Conservation (phyloP, 805 yeast species). For the Hanseniaspora valbyensis region DNA sequence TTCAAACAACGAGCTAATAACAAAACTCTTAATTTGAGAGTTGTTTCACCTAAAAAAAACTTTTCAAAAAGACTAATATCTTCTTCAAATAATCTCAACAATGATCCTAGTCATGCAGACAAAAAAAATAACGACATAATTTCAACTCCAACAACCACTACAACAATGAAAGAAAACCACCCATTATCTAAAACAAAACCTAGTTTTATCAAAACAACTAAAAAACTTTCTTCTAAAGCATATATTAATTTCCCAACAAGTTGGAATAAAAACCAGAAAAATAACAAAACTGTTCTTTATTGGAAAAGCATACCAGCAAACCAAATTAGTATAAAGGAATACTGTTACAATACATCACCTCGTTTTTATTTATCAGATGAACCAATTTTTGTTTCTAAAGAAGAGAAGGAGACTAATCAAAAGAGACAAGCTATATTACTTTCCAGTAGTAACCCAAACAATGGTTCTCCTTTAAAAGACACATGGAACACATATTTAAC, state of each 20-base stretch:
- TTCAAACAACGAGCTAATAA: not conserved
- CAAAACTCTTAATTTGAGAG: not conserved
- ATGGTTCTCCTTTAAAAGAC: not conserved
- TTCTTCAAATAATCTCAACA: not conserved
- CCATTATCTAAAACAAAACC: not conserved
- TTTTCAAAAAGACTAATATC: not conserved
- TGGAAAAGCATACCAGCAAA: not conserved
- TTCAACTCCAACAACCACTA: not conserved
- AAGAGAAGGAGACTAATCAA: not conserved
- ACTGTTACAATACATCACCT: not conserved
- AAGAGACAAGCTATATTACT: not conserved
- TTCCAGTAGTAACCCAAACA: not conserved
- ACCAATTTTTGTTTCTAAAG: not conserved
- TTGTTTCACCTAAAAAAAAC: not conserved
- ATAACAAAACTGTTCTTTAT: not conserved
- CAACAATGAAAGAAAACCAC: not conserved
- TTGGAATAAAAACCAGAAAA: not conserved
- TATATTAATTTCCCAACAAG: not conserved
- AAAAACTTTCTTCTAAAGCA: not conserved
- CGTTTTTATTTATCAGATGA: not conserved
- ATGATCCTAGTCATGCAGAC: not conserved
- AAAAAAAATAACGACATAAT: not conserved
- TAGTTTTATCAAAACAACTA: not conserved
- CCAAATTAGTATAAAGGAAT: not conserved
- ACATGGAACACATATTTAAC: not conserved